Base-by-base conservation (phyloP, 352 stramenopile genomes). In the Phytophthora brassicae region DNA sequence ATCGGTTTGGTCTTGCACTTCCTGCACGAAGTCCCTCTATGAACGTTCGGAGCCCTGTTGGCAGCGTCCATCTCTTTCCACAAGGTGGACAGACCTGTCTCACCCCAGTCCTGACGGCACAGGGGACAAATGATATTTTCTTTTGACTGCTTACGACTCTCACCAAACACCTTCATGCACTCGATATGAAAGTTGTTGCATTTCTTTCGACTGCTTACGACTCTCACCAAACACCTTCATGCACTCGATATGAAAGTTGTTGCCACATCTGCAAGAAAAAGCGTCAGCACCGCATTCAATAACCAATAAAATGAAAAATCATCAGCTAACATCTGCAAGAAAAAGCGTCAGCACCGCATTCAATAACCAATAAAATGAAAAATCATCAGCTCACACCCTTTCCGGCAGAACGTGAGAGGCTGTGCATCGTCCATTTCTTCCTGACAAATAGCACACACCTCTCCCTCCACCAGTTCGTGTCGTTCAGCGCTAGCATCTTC, bases 201-300 rank as follows among this genome's bases (percentile, higher is more conserved):
- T 86, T 31, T 92, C 84, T 48, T 94, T 95, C 16, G 85, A 90
- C 50, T 92, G 84, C 24, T 76, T 74, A 6, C 86, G 74, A 52
- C 82, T 91, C 31, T 95, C 86, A 0, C 83, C 85, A 68, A 91
- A 93, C 1, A 95, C 81, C 48, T 92, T 92, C 84, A 95, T 86
- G 45, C 64, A 72, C 39, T 69, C 59, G 20, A 69, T 57, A 29
- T 72, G 59, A 31, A 31, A 31, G 8, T 72, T 72, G 23, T 68
- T 72, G 42, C 64, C 64, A 56, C 59, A 69, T 81, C 55, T 73
- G 13, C 59, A 60, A 3, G 8, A 1, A 53, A 44, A 50, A 31
- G 26, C 17, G 12, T 57, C 24, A 57, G 46, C 19, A 19, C 23
- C 38, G 9, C 5, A 23, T 3, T 23, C 19, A 33, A 22, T 3